Base-by-base conservation (phyloP, 495 filamentous ascomycete genomes). In the Aspergillus bridgeri region DNA sequence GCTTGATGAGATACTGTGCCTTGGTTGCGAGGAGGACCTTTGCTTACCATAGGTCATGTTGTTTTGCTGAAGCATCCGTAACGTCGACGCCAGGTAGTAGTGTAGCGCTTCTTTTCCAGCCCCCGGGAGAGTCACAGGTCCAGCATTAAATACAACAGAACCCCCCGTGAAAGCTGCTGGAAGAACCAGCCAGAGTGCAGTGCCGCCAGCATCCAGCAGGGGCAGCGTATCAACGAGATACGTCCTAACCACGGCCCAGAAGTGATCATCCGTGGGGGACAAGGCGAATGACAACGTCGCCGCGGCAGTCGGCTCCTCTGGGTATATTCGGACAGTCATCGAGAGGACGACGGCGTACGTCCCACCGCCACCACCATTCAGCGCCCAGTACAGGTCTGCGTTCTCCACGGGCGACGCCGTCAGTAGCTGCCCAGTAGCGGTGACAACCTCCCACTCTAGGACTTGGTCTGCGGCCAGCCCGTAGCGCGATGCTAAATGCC, bases 401-500 rank as follows among this genome's bases (percentile, higher is more conserved):
- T 88, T 77, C 62, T 82, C 70, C 47, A 74, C 79, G 18, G 65
- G 79, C 48, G 80, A 83, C 5, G 79, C 80, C 0, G 69, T 79
- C 19, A 86, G 54, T 11, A 83, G 59, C 23, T 63, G 61, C 1
- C 87, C 86, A 0, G 51, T 59, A 0, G 72, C 75, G 1, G 80
- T 83, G 4, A 89, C 79, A 0, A 89, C 71, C 57, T 86, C 81
- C 72, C 81, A 83, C 60, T 88, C 77, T 6, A 89, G 71, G 2
- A 86, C 80, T 33, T 85, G 76, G 59, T 90, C 87, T 0, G 85
- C 85, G 13, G 67, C 86, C 7, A 90, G 66, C 0, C 86, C 87
- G 52, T 80, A 82, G 5, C 56, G 60, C 4, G 75, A 75, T 19
- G 59, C 63, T 17, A 89, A 74, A 0, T 79, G 68, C 2, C 74